Percentiles rank a stretch among this genome's conserved stretches.
These are phyloP conservation scores for Moesziomyces globuligerus DNA, from an alignment of 1,284 basidiomycete genomes.

Conservation along the genomic window DNA sequence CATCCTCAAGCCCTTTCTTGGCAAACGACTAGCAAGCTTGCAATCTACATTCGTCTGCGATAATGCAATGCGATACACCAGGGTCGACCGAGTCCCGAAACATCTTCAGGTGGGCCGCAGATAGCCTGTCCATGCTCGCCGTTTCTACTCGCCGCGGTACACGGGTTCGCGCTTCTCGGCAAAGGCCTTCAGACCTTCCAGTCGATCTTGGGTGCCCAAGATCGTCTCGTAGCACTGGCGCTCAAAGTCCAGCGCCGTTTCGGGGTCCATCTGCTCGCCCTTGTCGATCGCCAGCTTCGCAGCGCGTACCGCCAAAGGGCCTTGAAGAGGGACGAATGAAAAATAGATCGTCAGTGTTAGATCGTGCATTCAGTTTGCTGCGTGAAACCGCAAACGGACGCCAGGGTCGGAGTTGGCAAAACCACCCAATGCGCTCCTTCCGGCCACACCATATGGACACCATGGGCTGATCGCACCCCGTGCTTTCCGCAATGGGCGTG, in stretches of 20 bases:
- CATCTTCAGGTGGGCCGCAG: too few species aligned
- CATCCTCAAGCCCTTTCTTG: not conserved
- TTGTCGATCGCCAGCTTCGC: slow-evolving; percentile 88
- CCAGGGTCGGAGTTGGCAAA: slow-evolving; percentile 9
- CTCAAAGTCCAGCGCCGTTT: slow-evolving; percentile 84
- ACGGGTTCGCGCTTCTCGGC: slow-evolving; percentile 84
- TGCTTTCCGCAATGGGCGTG: not conserved
- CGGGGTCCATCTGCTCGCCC: slow-evolving; percentile 76
- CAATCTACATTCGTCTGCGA: not conserved
- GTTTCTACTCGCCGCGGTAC: slow-evolving; percentile 80
- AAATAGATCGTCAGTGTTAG: slow-evolving; percentile 9
- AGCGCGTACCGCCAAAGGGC: slow-evolving; percentile 84
- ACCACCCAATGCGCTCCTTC: not conserved
- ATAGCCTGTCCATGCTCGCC: too few species aligned
- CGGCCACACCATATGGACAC: not conserved
- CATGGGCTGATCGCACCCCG: not conserved
- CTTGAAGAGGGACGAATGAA: slow-evolving; percentile 70
- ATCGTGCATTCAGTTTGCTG: not conserved
- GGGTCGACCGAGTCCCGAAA: slow-evolving; percentile 1
- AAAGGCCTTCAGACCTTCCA: slow-evolving; percentile 88
- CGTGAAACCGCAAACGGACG: not conserved
- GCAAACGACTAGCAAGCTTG: too few species aligned
- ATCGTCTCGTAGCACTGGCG: slow-evolving; percentile 84
- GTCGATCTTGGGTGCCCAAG: slow-evolving; percentile 80
- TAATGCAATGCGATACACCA: not conserved